phyloP scores from a whole-genome alignment of 306 rosid species.

The Parietaria judaica region DNA sequence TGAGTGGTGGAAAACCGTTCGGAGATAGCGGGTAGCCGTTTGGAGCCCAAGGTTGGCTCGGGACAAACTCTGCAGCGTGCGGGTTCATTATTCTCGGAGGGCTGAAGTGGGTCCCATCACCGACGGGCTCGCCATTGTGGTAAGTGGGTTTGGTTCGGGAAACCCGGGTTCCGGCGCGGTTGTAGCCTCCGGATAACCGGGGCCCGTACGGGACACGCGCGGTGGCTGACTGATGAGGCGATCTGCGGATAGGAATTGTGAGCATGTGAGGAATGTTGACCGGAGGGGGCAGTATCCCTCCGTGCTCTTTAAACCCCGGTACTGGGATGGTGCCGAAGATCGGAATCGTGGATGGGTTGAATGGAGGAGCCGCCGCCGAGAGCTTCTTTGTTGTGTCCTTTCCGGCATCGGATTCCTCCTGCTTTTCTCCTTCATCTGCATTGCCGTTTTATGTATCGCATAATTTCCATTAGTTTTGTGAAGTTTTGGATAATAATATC shows the following conservation, averaged over 20 bases:
- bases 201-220: constrained; percentile 97
- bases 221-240: constrained; percentile 96
- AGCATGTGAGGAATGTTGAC: constrained; percentile 80
- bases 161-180: constrained; percentile 68
- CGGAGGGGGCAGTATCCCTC: constrained; percentile 94
- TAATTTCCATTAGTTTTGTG: constrained; percentile 2
- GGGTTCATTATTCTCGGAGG: constrained; percentile 90
- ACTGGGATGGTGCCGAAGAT: constrained; percentile 72
- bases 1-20: constrained; percentile 47
- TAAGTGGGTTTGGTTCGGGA: constrained; percentile 57
- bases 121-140: constrained; percentile 44
- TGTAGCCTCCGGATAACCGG: constrained; percentile 79
- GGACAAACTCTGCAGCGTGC: constrained; percentile 91
- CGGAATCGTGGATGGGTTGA: constrained; percentile 77
- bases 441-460: constrained; percentile 23
- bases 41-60: constrained; percentile 71
- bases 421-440: constrained; percentile 52
- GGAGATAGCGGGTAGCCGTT: constrained; percentile 72
- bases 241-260: constrained; percentile 67
- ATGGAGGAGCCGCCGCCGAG: constrained; percentile 96
- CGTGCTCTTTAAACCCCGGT: constrained; percentile 72
- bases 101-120: constrained; percentile 61
- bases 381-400: constrained; percentile 89
- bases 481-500: no score
- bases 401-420: constrained; percentile 57